Base-by-base conservation (phyloP, 129 eudicot species). In the Flaveria robusta region DNA sequence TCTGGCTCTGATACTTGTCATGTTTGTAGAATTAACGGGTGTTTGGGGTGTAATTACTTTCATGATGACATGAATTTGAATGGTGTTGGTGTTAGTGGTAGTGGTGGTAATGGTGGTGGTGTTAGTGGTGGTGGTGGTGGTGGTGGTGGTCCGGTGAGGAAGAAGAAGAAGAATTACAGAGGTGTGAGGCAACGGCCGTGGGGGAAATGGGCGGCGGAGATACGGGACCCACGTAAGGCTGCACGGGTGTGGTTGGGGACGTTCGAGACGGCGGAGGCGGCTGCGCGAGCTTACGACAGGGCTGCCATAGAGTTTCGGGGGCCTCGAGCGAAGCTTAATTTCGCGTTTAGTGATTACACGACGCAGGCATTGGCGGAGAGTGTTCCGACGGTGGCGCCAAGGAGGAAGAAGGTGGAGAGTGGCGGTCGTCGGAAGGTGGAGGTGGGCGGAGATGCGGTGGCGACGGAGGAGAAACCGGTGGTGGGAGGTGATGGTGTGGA, bases 181-280 rank as follows among this genome's bases (percentile, higher is more conserved):
- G 92, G 96, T 11, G 96, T 89, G 9, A 41, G 96, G 41, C 96
- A 89, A 77, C 68, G 96, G 82, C 96, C 96, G 27, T 85, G 90
- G 90, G 96, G 96, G 18, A 90, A 90, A 74, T 90, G 92, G 92
- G 96, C 96, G 16, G 90, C 96, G 31, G 96, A 90, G 77, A 90
- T 90, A 13, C 77, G 96, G 45, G 96, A 90, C 59, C 92, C 96
- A 0, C 81, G 84, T 0, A 87, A 79, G 59, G 96, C 96, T 16
- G 96, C 88, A 7, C 78, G 96, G 8, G 92, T 89, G 26, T 89
- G 96, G 96, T 82, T 89, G 37, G 96, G 96, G 39, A 89, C 96
- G 9, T 89, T 89, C n/a, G 88, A 83, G 79, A 89, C 92, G 29
- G 92, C 88, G 8, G 96, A 85, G 70, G 96, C 86, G 43, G 96